Base-by-base conservation (phyloP, 139 green algal species). In the Ostreobium quekettii region DNA sequence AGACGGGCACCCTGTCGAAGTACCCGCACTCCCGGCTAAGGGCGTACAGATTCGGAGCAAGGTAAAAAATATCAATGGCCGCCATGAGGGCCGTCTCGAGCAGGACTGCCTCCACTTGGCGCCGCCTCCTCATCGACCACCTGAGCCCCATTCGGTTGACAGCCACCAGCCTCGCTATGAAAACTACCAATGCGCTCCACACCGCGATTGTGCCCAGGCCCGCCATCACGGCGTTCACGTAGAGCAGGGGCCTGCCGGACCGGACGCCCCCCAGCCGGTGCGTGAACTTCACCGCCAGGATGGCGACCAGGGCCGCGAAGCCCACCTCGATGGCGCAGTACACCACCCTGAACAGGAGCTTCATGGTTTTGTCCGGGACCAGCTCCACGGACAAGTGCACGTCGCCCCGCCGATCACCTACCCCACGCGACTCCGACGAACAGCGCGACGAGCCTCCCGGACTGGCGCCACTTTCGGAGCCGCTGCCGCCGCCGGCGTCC, bases 1-100 rank as follows among this genome's bases (percentile, higher is more conserved):
- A 22, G 28, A 77, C 73, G 3, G 72, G 1, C 7, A 47, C 29
- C 11, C 4, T 29, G n/a, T 59, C 0, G 24, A 78, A 78, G 57
- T 61, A 77, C 28, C 36, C 29, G 28, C 73, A 78, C 0, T 64
- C 33, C 26, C 71, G 53, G 1, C 42, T 31, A 24, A 78, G 36
- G 15, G 68, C 60, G 36, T 78, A 76, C 2, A 29, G 60, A 39
- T 78, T 78, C 6, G 73, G 73, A 5, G 66, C 8, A 2, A 78
- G 6, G 47, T 66, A 78, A 36, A 78, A 78, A 2, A 67, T 4
- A 29, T n/a, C 37, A 63, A 75, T 78, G 47, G 60, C 42, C 42
- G 42, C 42, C 15, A 53, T 11, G 15, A 53, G 42, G 19, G 11
- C 42, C 15, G 19, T 26, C 15, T 53, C 11, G 42, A 26, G 42